Evolutionary conservation across 768 basidiomycete species (phyloP).

Genomic region (Russula lepida): DNA sequence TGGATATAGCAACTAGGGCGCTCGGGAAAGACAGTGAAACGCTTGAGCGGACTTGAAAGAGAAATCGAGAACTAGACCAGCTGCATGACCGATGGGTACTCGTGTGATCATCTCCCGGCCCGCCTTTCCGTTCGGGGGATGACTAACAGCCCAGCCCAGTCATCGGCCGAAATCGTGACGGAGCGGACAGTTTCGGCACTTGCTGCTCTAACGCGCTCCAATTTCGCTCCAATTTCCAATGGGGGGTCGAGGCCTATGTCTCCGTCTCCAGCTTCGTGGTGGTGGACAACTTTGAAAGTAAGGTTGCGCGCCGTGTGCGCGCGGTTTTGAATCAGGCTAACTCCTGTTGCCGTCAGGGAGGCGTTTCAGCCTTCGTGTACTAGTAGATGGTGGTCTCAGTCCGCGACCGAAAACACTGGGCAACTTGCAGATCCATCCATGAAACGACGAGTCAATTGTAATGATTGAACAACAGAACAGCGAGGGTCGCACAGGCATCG

Average conservation of each 20-base stretch:
- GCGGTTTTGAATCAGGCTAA: not conserved
- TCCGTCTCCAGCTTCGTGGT: too few species aligned
- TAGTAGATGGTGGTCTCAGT: not conserved
- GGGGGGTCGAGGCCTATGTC: too few species aligned
- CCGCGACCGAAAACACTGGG: not conserved
- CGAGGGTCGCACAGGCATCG: not conserved
- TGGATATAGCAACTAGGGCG: too few species aligned
- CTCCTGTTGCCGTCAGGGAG: not conserved
- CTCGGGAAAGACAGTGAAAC: too few species aligned
- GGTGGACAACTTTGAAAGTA: not conserved
- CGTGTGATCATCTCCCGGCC: not conserved
- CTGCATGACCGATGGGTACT: too few species aligned
- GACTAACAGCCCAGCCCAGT: not conserved
- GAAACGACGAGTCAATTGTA: not conserved
- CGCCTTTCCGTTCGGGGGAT: not conserved
- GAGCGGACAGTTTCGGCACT: too few species aligned
- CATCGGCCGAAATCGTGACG: not conserved
- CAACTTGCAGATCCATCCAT: not conserved
- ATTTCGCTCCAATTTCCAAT: too few species aligned
- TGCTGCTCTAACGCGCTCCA: too few species aligned
- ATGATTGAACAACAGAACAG: not conserved
- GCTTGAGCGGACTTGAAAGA: too few species aligned
- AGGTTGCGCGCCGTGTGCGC: too few species aligned
- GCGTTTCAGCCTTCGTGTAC: not conserved
- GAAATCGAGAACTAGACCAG: not conserved